Evolutionary conservation across 768 basidiomycete genomes (phyloP).

Genomic region (Russula emetica): DNA sequence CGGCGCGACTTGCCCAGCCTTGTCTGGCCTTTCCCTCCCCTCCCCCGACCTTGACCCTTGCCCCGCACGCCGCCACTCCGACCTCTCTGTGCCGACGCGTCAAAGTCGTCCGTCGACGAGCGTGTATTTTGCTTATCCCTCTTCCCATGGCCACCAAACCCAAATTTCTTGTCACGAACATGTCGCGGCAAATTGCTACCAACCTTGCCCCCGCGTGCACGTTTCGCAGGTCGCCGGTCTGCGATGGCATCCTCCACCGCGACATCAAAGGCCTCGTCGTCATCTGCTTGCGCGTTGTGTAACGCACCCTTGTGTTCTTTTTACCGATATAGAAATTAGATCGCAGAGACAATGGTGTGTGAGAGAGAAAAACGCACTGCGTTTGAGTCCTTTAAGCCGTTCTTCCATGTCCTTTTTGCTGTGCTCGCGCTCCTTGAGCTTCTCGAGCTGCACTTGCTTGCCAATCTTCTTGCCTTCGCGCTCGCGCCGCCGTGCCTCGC

Average conservation of each 20-base stretch:
- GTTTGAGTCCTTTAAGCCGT: constrained; percentile 77
- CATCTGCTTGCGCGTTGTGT: constrained; percentile 56
- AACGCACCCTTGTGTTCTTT: constrained; percentile 81
- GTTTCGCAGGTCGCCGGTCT: constrained; percentile 64
- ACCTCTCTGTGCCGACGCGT: constrained; percentile 36
- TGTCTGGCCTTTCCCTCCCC: constrained; percentile 31
- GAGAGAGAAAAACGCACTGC: constrained; percentile 54
- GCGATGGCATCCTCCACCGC: constrained; percentile 86
- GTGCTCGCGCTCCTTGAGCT: constrained; percentile 82
- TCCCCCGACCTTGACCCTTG: constrained; percentile 37
- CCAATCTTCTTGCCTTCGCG: constrained; percentile 97
- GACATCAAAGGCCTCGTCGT: constrained; percentile 75
- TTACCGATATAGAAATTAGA: constrained; percentile 13
- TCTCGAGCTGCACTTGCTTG: constrained; percentile 95
- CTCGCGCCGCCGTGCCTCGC: constrained; percentile 87
- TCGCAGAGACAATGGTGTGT: not conserved
- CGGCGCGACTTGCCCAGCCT: constrained; percentile 60
- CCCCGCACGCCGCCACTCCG: constrained; percentile 32
- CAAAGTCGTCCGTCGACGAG: constrained; percentile 74
- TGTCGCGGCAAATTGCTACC: constrained; percentile 46
- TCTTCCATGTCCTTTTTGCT: constrained; percentile 93
- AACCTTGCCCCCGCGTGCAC: constrained; percentile 34
- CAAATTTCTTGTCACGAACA: constrained; percentile 74
- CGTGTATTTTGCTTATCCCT: constrained; percentile 78
- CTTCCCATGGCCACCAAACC: constrained; percentile 66